These are phyloP conservation scores for Lantana camara DNA, from an alignment of 257 asterid genomes.

Conservation along the genomic window DNA sequence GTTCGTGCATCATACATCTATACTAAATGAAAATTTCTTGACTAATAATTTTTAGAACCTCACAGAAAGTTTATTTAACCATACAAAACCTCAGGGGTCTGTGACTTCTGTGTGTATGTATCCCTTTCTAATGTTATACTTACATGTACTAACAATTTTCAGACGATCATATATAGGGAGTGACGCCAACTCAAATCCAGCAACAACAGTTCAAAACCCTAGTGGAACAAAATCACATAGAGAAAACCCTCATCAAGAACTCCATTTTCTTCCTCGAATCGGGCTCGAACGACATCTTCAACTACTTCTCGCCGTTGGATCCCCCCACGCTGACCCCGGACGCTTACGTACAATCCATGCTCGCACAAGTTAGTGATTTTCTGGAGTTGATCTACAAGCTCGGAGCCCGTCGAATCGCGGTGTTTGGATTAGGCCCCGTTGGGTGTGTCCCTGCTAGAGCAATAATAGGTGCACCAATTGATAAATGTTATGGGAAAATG, in stretches of 20 bases:
- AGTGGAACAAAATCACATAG: slow-evolving; percentile 40
- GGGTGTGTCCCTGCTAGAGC: slow-evolving; percentile 80
- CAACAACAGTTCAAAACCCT: slow-evolving; percentile 58
- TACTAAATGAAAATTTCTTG: too few species aligned
- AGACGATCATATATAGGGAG: slow-evolving; percentile 43
- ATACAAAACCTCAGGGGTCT: too few species aligned
- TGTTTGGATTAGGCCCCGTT: slow-evolving; percentile 71
- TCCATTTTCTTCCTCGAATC: slow-evolving; percentile 67
- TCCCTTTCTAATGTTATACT: too few species aligned
- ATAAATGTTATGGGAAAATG: slow-evolving; percentile 63
- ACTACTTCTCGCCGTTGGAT: slow-evolving; percentile 54
- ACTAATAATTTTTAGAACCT: too few species aligned
- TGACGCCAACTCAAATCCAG: slow-evolving; percentile 60
- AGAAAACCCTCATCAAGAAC: slow-evolving; percentile 28
- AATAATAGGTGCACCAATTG: slow-evolving; percentile 51
- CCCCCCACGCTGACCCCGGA: slow-evolving; percentile 49
- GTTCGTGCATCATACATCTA: too few species aligned
- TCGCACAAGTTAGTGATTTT: slow-evolving; percentile 31
- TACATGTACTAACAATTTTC: not conserved
- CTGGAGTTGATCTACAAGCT: slow-evolving; percentile 43
- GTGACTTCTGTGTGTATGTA: too few species aligned
- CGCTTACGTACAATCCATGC: slow-evolving; percentile 58
- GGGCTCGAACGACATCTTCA: slow-evolving; percentile 72
- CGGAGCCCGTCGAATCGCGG: slow-evolving; percentile 52
- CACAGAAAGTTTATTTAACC: too few species aligned